Evolutionary conservation across 371 early-diverging fungal species (phyloP), one percentile per base, ranked within the genome.

Genomic region (Cokeromyces recurvatus): DNA sequence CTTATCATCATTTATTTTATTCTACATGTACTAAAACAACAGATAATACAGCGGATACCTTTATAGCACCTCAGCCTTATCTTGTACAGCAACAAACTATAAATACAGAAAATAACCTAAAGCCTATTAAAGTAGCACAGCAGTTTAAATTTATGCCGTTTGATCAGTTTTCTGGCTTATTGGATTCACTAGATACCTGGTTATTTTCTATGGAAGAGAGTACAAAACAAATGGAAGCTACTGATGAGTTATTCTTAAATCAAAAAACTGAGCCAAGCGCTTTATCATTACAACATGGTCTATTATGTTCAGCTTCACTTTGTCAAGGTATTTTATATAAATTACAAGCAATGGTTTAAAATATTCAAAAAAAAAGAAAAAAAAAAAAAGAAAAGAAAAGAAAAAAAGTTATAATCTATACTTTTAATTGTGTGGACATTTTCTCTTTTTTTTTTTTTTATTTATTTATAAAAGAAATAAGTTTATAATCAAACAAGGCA

Each of bases 241-340:
- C 29, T 27, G 29, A 7, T 11, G 29, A n/a, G n/a, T n/a, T n/a
- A n/a, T n/a, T n/a, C n/a, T n/a, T n/a, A n/a, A n/a, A n/a, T n/a
- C n/a, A n/a, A n/a, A n/a, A n/a, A n/a, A n/a, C n/a, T n/a, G n/a
- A 66, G 42, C 64, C 66, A 15, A 46, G 43, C 17, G 71, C 59
- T 17, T 40, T 66, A 55, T 77, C 84, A 64, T 31, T 71, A 61
- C 51, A 68, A 59, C 72, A 78, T 71, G 56, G 69, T 53, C 5
- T 69, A 23, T 43, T 75, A 51, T 53, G 80, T 71, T 70, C 71
- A 32, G 64, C 71, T 3, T 61, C 64, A 12, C 57, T 70, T 9
- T 66, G 71, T 34, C 61, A 51, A 35, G 39, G 45, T 7, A 38
- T 55, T 24, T 31, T 55, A 25, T 23, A 55, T 11, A 55, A 50